These are phyloP conservation scores for Petrea volubilis DNA, from an alignment of 257 asterid species.

Conservation along the genomic window DNA sequence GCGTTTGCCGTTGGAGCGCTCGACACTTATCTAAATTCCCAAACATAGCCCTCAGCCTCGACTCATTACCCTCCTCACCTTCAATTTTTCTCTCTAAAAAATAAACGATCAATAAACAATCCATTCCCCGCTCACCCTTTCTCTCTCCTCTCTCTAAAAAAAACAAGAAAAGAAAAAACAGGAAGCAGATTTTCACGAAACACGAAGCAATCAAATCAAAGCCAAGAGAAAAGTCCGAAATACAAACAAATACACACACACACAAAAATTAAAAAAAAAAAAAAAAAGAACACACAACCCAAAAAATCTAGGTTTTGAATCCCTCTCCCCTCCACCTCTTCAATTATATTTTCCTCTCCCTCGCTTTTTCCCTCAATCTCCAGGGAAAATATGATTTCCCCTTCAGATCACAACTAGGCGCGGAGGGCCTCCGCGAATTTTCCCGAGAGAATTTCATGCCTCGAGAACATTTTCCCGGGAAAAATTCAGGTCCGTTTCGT, in stretches of 20 bases:
- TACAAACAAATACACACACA: background rate
- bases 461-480: constrained; percentile 14
- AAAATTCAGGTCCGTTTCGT: constrained; percentile 27
- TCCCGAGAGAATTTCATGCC: constrained; percentile 24
- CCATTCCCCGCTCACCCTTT: background rate
- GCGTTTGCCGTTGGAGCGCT: background rate
- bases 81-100: constrained; percentile 16
- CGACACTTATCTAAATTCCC: background rate
- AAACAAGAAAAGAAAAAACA: no score
- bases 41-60: background rate
- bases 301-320: constrained; percentile 50
- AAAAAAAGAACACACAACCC: constrained; percentile 8
- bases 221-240: constrained; percentile 1
- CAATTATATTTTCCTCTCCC: constrained; percentile 29
- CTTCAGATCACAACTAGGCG: constrained; percentile 28
- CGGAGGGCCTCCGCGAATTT: constrained; percentile 21
- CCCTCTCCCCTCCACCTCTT: constrained; percentile 34
- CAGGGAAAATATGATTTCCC: constrained; percentile 25
- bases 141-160: constrained; percentile 28
- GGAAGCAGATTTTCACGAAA: constrained; percentile 23
- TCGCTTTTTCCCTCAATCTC: constrained; percentile 38
- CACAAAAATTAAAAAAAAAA: no score
- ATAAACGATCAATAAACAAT: constrained; percentile 16
- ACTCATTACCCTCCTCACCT: constrained; percentile 13
- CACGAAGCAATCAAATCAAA: constrained; percentile 35